phyloP scores from a whole-genome alignment of 371 early-diverging fungal genomes.

The Catenaria anguillulae region DNA sequence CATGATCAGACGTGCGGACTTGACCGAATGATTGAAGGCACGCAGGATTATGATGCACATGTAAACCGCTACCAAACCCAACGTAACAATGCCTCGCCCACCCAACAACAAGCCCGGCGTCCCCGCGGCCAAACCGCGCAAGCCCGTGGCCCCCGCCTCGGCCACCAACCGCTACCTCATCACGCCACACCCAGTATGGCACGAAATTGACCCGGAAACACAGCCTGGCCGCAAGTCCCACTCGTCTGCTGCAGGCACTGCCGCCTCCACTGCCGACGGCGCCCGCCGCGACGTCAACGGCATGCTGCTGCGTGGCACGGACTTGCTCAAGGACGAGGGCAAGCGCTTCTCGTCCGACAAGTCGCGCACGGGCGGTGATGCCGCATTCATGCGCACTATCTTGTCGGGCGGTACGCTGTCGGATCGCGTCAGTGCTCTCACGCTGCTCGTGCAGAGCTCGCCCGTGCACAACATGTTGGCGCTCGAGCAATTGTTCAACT shows the following conservation, averaged over 20 bases:
- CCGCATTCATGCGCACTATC: slow-evolving; percentile 69
- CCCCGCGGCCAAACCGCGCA: too few relatives aligned
- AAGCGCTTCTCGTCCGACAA: slow-evolving; percentile 1
- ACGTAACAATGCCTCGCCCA: too few relatives aligned
- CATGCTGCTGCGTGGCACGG: slow-evolving; percentile 1
- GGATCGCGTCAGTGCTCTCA: slow-evolving; percentile 85
- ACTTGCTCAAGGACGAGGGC: slow-evolving; percentile 4
- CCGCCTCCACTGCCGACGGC: background rate
- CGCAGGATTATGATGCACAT: too few relatives aligned
- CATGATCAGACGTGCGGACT: too few relatives aligned
- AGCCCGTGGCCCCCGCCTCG: too few relatives aligned
- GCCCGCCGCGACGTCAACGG: background rate
- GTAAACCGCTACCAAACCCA: too few relatives aligned
- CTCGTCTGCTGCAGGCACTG: background rate
- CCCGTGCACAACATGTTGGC: slow-evolving; percentile 67
- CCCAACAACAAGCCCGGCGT: too few relatives aligned
- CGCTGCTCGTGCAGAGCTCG: slow-evolving; percentile 76
- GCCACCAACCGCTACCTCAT: background rate
- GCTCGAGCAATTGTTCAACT: slow-evolving; percentile 63
- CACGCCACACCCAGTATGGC: background rate
- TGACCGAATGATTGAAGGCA: too few relatives aligned
- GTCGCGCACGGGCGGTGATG: slow-evolving; percentile 44
- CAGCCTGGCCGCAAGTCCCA: background rate
- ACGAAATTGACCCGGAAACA: background rate
- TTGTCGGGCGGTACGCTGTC: slow-evolving; percentile 76